Evolutionary conservation across 768 basidiomycete species (phyloP), one percentile per base, ranked within the genome.

Genomic region (Auricularia sp.): DNA sequence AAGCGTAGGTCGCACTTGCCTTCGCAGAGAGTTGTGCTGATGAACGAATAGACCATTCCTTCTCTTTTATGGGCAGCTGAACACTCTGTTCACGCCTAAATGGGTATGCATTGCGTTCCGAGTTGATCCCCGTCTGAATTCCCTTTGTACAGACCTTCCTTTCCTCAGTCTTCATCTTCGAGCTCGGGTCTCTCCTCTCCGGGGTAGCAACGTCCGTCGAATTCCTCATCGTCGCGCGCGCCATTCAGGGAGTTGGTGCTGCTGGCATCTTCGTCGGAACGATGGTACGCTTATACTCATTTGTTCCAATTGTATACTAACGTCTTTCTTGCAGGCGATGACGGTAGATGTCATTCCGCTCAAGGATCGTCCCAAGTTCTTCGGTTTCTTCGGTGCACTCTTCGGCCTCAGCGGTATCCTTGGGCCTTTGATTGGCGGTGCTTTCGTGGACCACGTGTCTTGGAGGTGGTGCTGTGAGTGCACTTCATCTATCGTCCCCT

Each of bases 371-470:
- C 62, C 65, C 6, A 43, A 64, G 23, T 53, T 64, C 61, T 51
- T 62, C 34, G 62, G 61, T 33, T 61, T 63, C 29, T 63, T 66
- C 42, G 63, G 62, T 35, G 63, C 23, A 33, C 36, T 60, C 12
- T 76, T 74, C 64, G 74, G 72, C 21, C 66, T 75, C 51, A 72
- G 73, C 6, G 70, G 69, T 12, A 69, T 77, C 44, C 64, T 75
- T 23, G 76, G 75, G 12, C 75, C 76, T n/a, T 66, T 77, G 0
- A 64, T 77, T 6, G 74, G 75, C 16, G 75, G 76, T 42, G 72
- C 73, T 1, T 73, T 76, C 53, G 69, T 73, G 0, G 76, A 76
- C 66, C 70, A 73, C 60, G 70, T 74, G 11, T 65, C 68, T 2
- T 75, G 75, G 74, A 63, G 75, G 64, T 76, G 75, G 75, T 74